phyloP scores from a whole-genome alignment of 305 asterid genomes.

The Rubia peregrina region DNA sequence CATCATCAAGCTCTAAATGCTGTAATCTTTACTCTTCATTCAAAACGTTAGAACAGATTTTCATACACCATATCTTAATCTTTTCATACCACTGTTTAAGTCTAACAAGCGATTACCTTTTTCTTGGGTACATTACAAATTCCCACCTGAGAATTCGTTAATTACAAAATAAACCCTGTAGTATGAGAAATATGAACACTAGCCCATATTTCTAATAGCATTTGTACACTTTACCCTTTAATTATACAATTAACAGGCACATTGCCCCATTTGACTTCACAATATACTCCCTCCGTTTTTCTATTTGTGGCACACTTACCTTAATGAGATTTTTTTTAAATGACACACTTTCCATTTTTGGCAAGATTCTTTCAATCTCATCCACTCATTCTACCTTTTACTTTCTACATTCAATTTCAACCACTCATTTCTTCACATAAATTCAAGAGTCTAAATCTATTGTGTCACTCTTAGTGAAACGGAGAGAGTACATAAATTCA shows the following conservation, averaged over 20 bases:
- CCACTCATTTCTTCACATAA: too few relatives aligned
- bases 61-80: neutral
- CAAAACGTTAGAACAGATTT: neutral
- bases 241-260: neutral
- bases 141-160: neutral
- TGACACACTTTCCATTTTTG: too few relatives aligned
- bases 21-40: slow-evolving; percentile 1
- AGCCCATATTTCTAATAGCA: neutral
- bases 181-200: neutral
- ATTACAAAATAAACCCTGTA: too few relatives aligned
- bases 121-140: neutral
- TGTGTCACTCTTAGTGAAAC: too few relatives aligned
- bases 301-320: too few relatives aligned
- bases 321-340: too few relatives aligned
- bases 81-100: neutral
- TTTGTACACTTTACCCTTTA: neutral
- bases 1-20: slow-evolving; percentile 12
- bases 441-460: too few relatives aligned
- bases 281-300: too few relatives aligned
- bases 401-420: too few relatives aligned
- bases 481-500: neutral
- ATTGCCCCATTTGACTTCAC: neutral
- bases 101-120: neutral
- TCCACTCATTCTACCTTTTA: too few relatives aligned
- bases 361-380: too few relatives aligned